These are phyloP conservation scores for Madurella fahalii DNA, from an alignment of 2,329 filamentous ascomycete genomes.

Conservation along the genomic window DNA sequence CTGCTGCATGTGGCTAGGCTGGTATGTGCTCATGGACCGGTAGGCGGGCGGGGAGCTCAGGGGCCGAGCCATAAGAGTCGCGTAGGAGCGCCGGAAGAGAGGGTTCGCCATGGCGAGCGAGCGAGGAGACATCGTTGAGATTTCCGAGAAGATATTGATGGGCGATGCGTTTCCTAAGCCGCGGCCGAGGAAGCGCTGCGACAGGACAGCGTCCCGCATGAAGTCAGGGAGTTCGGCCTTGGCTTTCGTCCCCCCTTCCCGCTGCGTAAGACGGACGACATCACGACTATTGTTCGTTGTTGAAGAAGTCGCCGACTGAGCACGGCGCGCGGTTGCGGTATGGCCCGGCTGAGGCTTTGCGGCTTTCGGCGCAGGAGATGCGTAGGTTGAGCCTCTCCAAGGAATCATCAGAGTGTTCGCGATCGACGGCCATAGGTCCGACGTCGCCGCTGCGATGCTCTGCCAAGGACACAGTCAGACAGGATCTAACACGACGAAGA, in stretches of 20 bases:
- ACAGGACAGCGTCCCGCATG: conserved; percentile 27
- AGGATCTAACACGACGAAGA: background rate
- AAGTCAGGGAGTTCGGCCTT: conserved; percentile 34
- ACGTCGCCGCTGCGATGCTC: conserved; percentile 41
- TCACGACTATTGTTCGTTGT: background rate
- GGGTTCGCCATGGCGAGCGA: conserved; percentile 26
- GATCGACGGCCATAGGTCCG: conserved; percentile 46
- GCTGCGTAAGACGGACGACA: background rate
- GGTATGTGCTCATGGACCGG: conserved; percentile 25
- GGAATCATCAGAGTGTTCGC: conserved; percentile 38
- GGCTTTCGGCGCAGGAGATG: conserved; percentile 5
- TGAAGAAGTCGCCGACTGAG: conserved; percentile 2
- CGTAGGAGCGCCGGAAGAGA: conserved; percentile 25
- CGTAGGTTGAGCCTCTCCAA: conserved; percentile 28
- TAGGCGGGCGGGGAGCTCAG: conserved; percentile 22
- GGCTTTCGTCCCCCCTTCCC: background rate
- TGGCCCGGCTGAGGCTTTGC: conserved; percentile 4
- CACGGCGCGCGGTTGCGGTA: background rate
- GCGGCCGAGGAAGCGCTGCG: conserved; percentile 28
- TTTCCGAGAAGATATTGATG: conserved; percentile 22
- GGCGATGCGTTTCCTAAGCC: conserved; percentile 26
- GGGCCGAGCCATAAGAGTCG: conserved; percentile 22
- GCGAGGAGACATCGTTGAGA: conserved; percentile 21
- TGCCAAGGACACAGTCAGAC: conserved; percentile 17
- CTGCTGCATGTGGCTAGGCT: conserved; percentile 20